Percentiles rank a stretch among this genome's conserved stretches.
Conservation (phyloP, 2,329 filamentous ascomycete genomes). For the Ampelomyces quisqualis region DNA sequence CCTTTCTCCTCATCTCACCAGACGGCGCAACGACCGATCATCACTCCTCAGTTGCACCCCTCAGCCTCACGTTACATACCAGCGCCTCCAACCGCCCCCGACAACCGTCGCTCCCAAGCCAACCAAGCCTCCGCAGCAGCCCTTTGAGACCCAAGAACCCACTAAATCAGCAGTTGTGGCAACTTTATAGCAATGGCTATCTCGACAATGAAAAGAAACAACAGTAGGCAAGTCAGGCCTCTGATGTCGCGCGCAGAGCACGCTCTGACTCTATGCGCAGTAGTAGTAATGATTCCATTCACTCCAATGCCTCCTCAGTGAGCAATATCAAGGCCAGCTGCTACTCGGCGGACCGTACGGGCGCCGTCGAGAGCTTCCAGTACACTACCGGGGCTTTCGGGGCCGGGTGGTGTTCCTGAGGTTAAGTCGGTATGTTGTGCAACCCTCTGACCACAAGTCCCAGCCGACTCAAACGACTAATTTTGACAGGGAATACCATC, state of each 20-base stretch:
- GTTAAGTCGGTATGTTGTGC: conserved; percentile 45
- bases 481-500: conserved; percentile 72
- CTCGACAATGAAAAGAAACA: conserved; percentile 70
- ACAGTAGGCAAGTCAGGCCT: conserved; percentile 40
- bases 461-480: neutral
- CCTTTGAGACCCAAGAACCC: neutral
- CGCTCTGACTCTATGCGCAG: conserved; percentile 59
- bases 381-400: conserved; percentile 77
- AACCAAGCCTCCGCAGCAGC: neutral
- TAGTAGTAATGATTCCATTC: conserved; percentile 50
- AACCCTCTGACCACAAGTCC: neutral
- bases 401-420: conserved; percentile 50
- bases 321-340: conserved; percentile 85
- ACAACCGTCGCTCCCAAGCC: neutral
- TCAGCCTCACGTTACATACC: too few relatives aligned
- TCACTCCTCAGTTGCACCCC: too few relatives aligned
- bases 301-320: conserved; percentile 59
- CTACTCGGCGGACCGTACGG: too few relatives aligned
- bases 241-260: neutral
- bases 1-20: too few relatives aligned
- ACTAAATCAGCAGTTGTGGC: conserved; percentile 46
- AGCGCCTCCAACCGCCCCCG: neutral
- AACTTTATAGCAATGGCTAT: conserved; percentile 63
- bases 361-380: too few relatives aligned
- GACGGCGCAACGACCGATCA: too few relatives aligned